phyloP scores from a whole-genome alignment of 805 yeast species.

The Komagataella phaffii region DNA sequence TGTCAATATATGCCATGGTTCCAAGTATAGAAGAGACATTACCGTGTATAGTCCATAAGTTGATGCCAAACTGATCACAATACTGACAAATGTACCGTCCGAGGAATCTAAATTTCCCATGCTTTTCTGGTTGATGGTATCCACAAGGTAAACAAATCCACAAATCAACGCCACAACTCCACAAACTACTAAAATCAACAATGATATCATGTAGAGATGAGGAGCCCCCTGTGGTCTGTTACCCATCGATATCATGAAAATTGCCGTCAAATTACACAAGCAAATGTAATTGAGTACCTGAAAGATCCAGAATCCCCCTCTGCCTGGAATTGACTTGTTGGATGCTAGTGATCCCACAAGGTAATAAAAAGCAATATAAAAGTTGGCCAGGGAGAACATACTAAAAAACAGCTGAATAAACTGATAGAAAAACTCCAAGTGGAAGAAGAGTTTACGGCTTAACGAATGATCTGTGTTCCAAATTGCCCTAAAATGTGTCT shows the following conservation, averaged over 20 bases:
- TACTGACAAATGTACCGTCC: constrained; percentile 42
- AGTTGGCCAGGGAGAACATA: constrained; percentile 86
- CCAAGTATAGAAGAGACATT: constrained; percentile 76
- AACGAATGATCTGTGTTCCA: constrained; percentile 83
- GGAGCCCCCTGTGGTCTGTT: constrained; percentile 96
- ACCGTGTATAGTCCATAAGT: constrained; percentile 83
- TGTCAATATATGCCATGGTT: constrained; percentile 93
- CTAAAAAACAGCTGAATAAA: constrained; percentile 69
- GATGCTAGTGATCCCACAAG: constrained; percentile 73
- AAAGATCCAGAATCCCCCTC: constrained; percentile 75
- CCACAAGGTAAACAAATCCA: constrained; percentile 68
- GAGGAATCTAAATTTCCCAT: constrained; percentile 24
- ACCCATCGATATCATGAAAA: constrained; percentile 89
- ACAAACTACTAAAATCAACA: constrained; percentile 62
- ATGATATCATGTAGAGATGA: constrained; percentile 57
- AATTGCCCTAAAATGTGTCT: constrained; percentile 71
- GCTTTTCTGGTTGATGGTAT: constrained; percentile 29
- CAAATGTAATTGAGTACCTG: constrained; percentile 78
- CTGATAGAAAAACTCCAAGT: constrained; percentile 83
- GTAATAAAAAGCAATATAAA: constrained; percentile 84
- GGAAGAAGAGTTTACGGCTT: constrained; percentile 68
- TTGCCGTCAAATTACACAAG: constrained; percentile 71
- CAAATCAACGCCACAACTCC: constrained; percentile 71
- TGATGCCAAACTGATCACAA: constrained; percentile 73
- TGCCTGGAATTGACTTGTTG: constrained; percentile 32